These are phyloP conservation scores for Hemisphaericaspora subhashii DNA, from an alignment of 1,139 yeast species.

Conservation along the genomic window DNA sequence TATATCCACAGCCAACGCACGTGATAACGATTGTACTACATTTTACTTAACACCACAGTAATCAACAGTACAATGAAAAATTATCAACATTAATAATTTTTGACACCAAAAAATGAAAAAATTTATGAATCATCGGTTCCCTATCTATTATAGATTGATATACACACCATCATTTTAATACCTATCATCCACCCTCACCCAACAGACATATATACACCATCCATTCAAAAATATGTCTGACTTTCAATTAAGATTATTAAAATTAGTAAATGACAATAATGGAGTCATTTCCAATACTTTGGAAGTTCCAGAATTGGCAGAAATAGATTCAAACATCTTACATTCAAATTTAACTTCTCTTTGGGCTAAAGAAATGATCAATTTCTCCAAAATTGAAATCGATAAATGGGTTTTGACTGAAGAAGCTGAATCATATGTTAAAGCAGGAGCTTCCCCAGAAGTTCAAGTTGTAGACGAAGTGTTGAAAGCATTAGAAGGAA, in stretches of 20 bases:
- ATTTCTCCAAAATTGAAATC: conserved; percentile 69
- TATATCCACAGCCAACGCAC: too few species aligned
- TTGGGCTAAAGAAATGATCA: conserved; percentile 80
- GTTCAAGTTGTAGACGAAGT: conserved; percentile 77
- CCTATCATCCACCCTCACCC: not conserved
- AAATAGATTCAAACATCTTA: conserved; percentile 39
- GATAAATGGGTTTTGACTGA: conserved; percentile 74
- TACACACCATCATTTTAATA: not conserved
- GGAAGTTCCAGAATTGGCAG: conserved; percentile 48
- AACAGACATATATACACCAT: not conserved
- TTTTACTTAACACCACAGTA: conserved; percentile 1
- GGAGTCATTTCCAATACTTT: conserved; percentile 66
- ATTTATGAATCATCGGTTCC: conserved; percentile 4
- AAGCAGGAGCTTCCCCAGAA: conserved; percentile 82
- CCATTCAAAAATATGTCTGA: conserved; percentile 52
- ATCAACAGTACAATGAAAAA: conserved; percentile 2
- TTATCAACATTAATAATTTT: not conserved
- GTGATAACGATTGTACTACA: too few species aligned
- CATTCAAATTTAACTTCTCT: conserved; percentile 83
- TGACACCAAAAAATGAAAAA: too few species aligned
- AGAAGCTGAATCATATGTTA: conserved; percentile 81
- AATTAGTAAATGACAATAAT: conserved; percentile 55
- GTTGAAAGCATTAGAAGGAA: conserved; percentile 69
- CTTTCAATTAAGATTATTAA: conserved; percentile 56
- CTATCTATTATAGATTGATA: not conserved